phyloP scores from a whole-genome alignment of 768 basidiomycete genomes.

The Clavaria fumosa region DNA sequence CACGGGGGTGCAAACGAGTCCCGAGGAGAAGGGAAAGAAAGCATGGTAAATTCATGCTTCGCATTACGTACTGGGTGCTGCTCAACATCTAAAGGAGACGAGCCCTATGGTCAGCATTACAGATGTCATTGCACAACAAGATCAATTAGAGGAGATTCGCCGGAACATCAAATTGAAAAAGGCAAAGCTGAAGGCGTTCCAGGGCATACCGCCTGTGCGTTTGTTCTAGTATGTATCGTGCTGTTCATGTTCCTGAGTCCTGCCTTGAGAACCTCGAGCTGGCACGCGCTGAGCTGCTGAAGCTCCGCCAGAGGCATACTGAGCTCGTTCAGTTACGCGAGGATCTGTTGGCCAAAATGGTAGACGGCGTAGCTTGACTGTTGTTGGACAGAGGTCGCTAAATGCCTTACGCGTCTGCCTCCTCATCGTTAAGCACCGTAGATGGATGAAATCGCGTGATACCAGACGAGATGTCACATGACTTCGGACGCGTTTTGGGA shows the following conservation, averaged over 20 bases:
- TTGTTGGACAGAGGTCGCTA: no score
- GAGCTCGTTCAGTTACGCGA: conserved; percentile 33
- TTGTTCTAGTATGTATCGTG: background rate
- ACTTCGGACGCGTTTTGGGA: no score
- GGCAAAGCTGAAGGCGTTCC: conserved; percentile 30
- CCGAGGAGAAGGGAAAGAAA: conserved; percentile 27
- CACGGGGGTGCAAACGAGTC: conserved; percentile 21
- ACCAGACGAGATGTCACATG: no score
- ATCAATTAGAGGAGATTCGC: conserved; percentile 21
- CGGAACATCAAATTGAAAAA: conserved; percentile 28
- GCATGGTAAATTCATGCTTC: conserved; percentile 33
- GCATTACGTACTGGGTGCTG: conserved; percentile 21
- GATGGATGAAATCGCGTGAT: no score
- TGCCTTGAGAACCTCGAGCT: conserved; percentile 28
- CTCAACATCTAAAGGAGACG: conserved; percentile 5
- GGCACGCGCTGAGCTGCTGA: conserved; percentile 26
- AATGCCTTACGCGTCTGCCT: no score
- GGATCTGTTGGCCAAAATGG: conserved; percentile 31
- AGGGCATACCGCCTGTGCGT: conserved; percentile 34
- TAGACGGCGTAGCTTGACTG: conserved; percentile 24
- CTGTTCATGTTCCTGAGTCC: background rate
- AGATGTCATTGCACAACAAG: conserved; percentile 24
- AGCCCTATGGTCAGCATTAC: conserved; percentile 7
- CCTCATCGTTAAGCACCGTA: no score
- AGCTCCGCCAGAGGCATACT: conserved; percentile 28